phyloP scores from a whole-genome alignment of 1,139 yeast species.

The Suhomyces maxii region DNA sequence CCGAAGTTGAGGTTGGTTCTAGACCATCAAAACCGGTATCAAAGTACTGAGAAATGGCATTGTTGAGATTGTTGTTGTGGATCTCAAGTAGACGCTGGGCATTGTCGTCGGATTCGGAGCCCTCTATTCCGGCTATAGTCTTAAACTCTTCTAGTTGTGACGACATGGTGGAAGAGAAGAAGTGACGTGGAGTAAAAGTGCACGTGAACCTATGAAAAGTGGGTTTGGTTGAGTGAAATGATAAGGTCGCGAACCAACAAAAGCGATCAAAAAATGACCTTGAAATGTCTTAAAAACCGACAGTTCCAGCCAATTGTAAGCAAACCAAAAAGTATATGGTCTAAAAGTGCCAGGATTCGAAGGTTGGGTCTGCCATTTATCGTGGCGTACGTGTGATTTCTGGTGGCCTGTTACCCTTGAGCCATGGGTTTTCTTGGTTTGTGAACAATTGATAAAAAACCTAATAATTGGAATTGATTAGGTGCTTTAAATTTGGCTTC shows the following conservation, averaged over 20 bases:
- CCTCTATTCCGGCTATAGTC: slow-evolving; percentile 43
- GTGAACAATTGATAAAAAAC: too few species aligned
- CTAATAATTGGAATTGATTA: too few species aligned
- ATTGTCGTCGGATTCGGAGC: slow-evolving; percentile 34
- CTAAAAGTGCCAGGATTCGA: too few species aligned
- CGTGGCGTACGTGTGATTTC: too few species aligned
- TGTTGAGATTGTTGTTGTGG: slow-evolving; percentile 51
- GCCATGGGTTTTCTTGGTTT: too few species aligned
- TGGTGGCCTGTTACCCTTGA: too few species aligned
- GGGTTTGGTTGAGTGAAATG: background rate
- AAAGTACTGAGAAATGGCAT: slow-evolving; percentile 50
- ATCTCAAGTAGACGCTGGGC: slow-evolving; percentile 39
- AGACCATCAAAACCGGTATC: slow-evolving; percentile 47
- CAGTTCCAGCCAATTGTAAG: too few species aligned
- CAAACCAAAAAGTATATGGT: too few species aligned
- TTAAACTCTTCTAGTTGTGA: slow-evolving; percentile 38
- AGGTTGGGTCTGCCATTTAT: too few species aligned
- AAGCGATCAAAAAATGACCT: too few species aligned
- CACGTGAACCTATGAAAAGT: background rate
- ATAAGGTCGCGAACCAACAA: background rate
- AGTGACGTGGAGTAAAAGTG: background rate
- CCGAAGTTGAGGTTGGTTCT: slow-evolving; percentile 4
- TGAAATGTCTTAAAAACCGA: too few species aligned
- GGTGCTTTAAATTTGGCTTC: too few species aligned
- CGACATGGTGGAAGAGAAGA: background rate